Evolutionary conservation across 768 basidiomycete species (phyloP), one percentile per base, ranked within the genome.

Genomic region (Heimioporus sp.): DNA sequence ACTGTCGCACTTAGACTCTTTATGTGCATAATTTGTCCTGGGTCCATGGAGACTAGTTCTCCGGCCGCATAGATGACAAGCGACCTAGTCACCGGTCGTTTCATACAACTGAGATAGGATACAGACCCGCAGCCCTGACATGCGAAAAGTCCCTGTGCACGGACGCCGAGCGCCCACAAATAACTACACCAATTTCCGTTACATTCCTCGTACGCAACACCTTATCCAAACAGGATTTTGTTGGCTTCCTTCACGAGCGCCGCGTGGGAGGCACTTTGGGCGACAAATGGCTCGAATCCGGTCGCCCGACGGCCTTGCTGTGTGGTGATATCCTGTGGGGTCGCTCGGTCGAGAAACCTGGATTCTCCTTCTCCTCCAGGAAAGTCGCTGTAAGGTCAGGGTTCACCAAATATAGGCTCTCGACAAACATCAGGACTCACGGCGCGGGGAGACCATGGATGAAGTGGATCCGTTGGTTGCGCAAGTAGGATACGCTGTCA

Each of bases 341-440:
- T 70, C 2, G 65, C 76, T 31, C 78, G 66, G 9, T 72, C 76
- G 1, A 66, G 43, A 45, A 77, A 81, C 10, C 56, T 53, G 0
- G 76, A 75, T 62, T 82, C 80, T 20, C 80, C 78, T 39, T 73
- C 68, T 5, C 80, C 80, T 36, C 78, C 76, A 1, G 80, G 78
- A 43, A 80, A 81, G 52, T 82, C 80, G 10, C 79, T 80, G 39
- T 5, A 42, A 4, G 15, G 10, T 45, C 8, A 24, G 24, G 15
- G 5, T 31, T 31, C 47, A 6, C 17, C 12, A n/a, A 12, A 17
- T 11, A 9, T 10, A 31, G 20, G 9, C 6, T 12, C 16, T 19
- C 15, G 13, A 30, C 17, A 4, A 16, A 16, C 10, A 4, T 20
- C 10, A 0, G 21, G 13, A 65, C 62, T 68, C 73, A 80, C 79